Conservation (phyloP, 768 basidiomycete genomes). For the Leccinum variicolor region DNA sequence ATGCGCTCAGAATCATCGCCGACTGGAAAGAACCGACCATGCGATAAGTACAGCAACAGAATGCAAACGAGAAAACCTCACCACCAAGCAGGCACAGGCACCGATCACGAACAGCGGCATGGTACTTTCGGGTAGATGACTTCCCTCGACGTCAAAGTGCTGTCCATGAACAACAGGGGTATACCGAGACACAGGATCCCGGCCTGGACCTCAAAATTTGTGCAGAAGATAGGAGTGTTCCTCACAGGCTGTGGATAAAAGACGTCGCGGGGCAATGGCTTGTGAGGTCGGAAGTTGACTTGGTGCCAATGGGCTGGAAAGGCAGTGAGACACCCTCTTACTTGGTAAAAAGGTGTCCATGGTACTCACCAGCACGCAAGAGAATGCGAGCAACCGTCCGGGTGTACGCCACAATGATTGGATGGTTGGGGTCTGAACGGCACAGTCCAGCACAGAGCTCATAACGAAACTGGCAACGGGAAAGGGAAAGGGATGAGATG, state of each 20-base stretch:
- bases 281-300: constrained; percentile 63
- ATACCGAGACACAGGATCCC: constrained; percentile 72
- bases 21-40: constrained; percentile 43
- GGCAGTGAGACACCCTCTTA: constrained; percentile 1
- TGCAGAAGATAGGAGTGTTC: constrained; percentile 43
- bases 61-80: constrained; percentile 33
- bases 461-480: neutral
- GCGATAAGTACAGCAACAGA: constrained; percentile 4
- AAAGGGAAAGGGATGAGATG: neutral
- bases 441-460: neutral
- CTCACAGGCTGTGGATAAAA: constrained; percentile 24
- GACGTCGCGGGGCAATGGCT: constrained; percentile 58
- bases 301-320: constrained; percentile 63
- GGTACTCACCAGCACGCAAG: constrained; percentile 57
- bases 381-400: constrained; percentile 67
- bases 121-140: constrained; percentile 42
- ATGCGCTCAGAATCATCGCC: constrained; percentile 75
- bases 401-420: constrained; percentile 44
- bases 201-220: constrained; percentile 53
- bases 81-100: constrained; percentile 62
- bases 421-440: constrained; percentile 17
- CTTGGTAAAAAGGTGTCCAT: neutral
- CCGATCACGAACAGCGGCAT: constrained; percentile 63
- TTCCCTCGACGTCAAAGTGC: constrained; percentile 58
- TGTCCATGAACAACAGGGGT: constrained; percentile 69